These are phyloP conservation scores for Prunus salicina DNA, from an alignment of 306 rosid species.

Conservation along the genomic window DNA sequence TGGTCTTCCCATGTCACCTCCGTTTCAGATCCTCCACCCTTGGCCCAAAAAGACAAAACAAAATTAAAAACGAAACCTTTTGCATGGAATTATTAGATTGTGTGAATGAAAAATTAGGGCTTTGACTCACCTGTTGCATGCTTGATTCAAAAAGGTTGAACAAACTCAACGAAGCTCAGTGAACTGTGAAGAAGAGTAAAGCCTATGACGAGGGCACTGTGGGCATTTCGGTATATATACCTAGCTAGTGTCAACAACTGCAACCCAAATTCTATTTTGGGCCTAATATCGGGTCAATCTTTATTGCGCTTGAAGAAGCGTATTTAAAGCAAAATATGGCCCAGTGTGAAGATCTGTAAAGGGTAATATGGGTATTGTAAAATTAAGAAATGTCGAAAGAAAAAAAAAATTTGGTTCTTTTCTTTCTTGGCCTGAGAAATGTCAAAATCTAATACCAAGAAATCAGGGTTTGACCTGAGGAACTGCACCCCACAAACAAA, in stretches of 20 bases:
- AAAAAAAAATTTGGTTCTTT: too few species aligned
- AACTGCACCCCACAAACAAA: background rate
- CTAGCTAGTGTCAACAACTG: background rate
- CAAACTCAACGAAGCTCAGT: background rate
- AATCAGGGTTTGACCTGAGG: background rate
- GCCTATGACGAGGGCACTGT: background rate
- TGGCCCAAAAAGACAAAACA: background rate
- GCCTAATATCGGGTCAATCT: background rate
- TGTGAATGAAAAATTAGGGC: background rate
- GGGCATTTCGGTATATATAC: background rate
- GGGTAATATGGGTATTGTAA: background rate
- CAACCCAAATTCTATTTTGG: background rate
- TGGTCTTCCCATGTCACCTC: conserved; percentile 94
- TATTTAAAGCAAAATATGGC: too few species aligned
- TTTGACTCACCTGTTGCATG: conserved; percentile 35
- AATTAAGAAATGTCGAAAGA: background rate
- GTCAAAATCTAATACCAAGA: background rate
- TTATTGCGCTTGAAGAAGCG: background rate
- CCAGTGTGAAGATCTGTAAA: too few species aligned
- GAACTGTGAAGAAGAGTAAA: background rate
- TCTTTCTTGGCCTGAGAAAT: background rate
- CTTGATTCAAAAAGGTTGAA: conserved; percentile 9
- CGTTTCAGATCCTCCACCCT: conserved; percentile 83
- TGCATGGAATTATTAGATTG: background rate
- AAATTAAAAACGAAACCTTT: background rate